Percentiles rank a stretch among this genome's conserved stretches.
Conservation (phyloP, 2,329 filamentous ascomycete genomes). For the Pestalotiopsis sp. region DNA sequence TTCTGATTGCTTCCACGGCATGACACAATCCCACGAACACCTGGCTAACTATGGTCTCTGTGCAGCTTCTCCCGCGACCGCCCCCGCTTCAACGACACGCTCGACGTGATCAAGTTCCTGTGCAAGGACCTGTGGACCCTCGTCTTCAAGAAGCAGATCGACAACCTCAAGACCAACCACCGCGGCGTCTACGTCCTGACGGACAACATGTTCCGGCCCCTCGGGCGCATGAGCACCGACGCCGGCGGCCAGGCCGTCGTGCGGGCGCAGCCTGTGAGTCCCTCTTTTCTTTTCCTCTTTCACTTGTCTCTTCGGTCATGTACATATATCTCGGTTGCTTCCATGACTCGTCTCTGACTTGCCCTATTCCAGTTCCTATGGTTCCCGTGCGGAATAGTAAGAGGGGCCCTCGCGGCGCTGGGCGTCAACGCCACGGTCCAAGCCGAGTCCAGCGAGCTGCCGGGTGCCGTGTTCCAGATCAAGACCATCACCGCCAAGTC, state of each 20-base stretch:
- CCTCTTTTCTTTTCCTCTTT: conserved; percentile 4
- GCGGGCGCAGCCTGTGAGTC: conserved; percentile 76
- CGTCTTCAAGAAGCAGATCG: conserved; percentile 94
- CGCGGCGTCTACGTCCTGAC: conserved; percentile 95
- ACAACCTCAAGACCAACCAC: conserved; percentile 98
- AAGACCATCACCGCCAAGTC: conserved; percentile 74
- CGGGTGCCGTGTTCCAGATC: conserved; percentile 92
- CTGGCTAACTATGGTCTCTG: too few relatives aligned
- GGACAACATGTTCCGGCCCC: conserved; percentile 87
- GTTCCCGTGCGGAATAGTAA: conserved; percentile 92
- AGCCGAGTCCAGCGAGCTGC: conserved; percentile 85
- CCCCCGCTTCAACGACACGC: conserved; percentile 85
- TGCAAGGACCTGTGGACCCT: conserved; percentile 98
- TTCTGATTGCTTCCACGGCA: conserved; percentile 1
- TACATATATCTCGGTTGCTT: neutral
- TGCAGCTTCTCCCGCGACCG: conserved; percentile 77
- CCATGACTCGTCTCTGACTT: conserved; percentile 12
- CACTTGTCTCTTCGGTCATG: neutral
- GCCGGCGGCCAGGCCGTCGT: conserved; percentile 72
- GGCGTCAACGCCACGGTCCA: conserved; percentile 91
- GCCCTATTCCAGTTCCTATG: conserved; percentile 75
- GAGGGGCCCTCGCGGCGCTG: conserved; percentile 88
- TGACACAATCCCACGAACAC: neutral
- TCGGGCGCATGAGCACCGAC: conserved; percentile 87
- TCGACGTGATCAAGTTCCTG: conserved; percentile 97